A percentile compares a stretch with the other conserved stretches of the same genome.
Evolutionary conservation across 257 asterid genomes (phyloP).

Genomic region (Fraxinus quadrangulata): DNA sequence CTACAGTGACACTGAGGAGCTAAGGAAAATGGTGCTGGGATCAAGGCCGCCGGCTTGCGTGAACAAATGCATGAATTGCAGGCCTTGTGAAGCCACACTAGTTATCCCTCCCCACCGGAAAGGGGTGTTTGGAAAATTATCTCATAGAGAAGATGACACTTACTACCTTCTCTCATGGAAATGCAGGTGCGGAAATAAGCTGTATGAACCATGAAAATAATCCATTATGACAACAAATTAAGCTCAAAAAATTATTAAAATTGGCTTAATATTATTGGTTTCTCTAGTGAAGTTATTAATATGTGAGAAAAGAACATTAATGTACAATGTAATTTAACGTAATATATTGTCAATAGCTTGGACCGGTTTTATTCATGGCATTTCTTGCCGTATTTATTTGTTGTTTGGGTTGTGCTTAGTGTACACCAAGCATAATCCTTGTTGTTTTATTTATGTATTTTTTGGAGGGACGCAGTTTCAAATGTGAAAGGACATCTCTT

Average conservation of each 20-base stretch:
- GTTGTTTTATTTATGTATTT: neutral
- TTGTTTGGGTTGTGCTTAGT: too few relatives aligned
- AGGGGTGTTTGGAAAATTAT: constrained; percentile 6
- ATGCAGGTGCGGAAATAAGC: constrained; percentile 69
- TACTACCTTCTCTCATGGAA: constrained; percentile 78
- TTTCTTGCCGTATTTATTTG: neutral
- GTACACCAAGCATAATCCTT: too few relatives aligned
- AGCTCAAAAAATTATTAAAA: neutral
- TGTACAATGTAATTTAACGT: neutral
- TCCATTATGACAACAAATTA: neutral
- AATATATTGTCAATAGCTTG: neutral
- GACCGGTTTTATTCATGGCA: neutral
- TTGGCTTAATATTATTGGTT: neutral
- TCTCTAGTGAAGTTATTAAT: neutral
- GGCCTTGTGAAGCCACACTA: constrained; percentile 66
- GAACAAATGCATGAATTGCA: constrained; percentile 65
- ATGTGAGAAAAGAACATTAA: neutral
- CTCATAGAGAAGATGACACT: constrained; percentile 54
- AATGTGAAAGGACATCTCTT: neutral
- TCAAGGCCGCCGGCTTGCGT: constrained; percentile 76
- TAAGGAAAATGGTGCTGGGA: constrained; percentile 58
- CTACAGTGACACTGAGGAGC: constrained; percentile 27
- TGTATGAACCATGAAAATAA: constrained; percentile 48
- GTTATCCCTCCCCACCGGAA: constrained; percentile 57
- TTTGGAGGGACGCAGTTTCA: too few relatives aligned